Conservation (phyloP, 768 basidiomycete genomes). For the Clathrus columnatus region DNA sequence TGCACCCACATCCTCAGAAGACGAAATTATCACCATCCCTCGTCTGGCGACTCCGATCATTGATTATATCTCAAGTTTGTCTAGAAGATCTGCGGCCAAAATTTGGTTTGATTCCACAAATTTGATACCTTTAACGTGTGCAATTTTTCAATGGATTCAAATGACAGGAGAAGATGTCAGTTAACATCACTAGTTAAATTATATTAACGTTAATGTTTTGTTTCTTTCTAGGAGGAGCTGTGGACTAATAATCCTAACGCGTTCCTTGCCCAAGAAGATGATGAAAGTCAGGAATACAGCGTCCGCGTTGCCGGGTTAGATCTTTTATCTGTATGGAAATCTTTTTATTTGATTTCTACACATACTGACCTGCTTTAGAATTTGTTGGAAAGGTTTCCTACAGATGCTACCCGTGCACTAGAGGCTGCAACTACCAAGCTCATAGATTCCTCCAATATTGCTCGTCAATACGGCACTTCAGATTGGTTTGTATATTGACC, state of each 20-base stretch:
- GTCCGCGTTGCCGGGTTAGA: slow-evolving; percentile 82
- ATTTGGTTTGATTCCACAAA: slow-evolving; percentile 53
- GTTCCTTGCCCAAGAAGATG: slow-evolving; percentile 92
- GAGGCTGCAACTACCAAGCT: slow-evolving; percentile 7
- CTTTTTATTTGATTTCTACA: background rate
- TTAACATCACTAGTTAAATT: slow-evolving; percentile 7
- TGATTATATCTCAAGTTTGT: slow-evolving; percentile 66
- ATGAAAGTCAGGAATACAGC: slow-evolving; percentile 76
- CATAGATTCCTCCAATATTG: slow-evolving; percentile 6
- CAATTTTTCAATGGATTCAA: slow-evolving; percentile 64
- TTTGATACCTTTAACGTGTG: slow-evolving; percentile 40
- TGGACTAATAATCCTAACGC: slow-evolving; percentile 88
- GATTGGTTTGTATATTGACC: background rate
- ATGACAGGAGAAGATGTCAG: slow-evolving; percentile 87
- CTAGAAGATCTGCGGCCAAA: slow-evolving; percentile 55
- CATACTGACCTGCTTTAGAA: slow-evolving; percentile 16
- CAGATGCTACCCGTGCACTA: slow-evolving; percentile 15
- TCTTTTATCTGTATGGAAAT: slow-evolving; percentile 52
- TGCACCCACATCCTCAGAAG: slow-evolving; percentile 61
- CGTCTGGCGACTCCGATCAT: slow-evolving; percentile 71
- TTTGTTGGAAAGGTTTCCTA: slow-evolving; percentile 26
- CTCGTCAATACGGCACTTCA: slow-evolving; percentile 1
- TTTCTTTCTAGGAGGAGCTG: slow-evolving; percentile 61
- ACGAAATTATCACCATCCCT: slow-evolving; percentile 64
- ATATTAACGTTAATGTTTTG: slow-evolving; percentile 3